phyloP scores from a whole-genome alignment of 1,139 yeast species.

The Yamadazyma blattariae region DNA sequence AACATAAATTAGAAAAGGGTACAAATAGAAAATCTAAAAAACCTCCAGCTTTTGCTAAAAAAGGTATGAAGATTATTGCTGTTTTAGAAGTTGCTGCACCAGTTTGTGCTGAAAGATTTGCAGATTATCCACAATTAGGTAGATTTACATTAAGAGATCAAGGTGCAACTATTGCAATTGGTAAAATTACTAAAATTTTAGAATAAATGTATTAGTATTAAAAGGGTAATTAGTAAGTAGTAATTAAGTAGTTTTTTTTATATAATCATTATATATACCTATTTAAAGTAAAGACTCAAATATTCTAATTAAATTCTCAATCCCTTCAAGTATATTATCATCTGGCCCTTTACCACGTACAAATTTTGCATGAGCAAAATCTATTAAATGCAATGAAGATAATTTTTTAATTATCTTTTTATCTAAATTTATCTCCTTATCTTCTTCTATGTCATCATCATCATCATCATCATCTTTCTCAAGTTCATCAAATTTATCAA shows the following conservation, averaged over 20 bases:
- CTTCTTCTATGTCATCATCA: constrained; percentile 28
- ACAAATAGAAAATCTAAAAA: constrained; percentile 95
- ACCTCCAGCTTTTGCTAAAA: constrained; percentile 97
- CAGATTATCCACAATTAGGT: constrained; percentile 92
- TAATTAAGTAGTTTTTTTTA: too few species aligned
- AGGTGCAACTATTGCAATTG: constrained; percentile 97
- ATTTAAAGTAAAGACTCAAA: constrained; percentile 24
- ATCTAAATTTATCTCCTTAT: constrained; percentile 24
- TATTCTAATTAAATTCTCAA: constrained; percentile 53
- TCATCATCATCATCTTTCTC: constrained; percentile 28
- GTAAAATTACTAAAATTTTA: constrained; percentile 81
- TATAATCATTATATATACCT: not conserved
- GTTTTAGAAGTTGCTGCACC: constrained; percentile 80
- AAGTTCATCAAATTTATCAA: constrained; percentile 24
- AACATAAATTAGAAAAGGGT: constrained; percentile 94
- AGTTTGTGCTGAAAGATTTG: constrained; percentile 90
- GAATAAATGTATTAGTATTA: too few species aligned
- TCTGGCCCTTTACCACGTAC: constrained; percentile 69
- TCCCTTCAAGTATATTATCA: constrained; percentile 64
- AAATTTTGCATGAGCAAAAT: constrained; percentile 82
- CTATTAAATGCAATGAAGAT: constrained; percentile 61
- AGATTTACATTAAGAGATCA: constrained; percentile 98
- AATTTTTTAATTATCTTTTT: constrained; percentile 11
- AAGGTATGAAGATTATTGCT: constrained; percentile 98
- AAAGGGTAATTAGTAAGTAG: too few species aligned